Evolutionary conservation across 2,329 filamentous ascomycete genomes (phyloP).

Genomic region (Colletotrichum sublineola): DNA sequence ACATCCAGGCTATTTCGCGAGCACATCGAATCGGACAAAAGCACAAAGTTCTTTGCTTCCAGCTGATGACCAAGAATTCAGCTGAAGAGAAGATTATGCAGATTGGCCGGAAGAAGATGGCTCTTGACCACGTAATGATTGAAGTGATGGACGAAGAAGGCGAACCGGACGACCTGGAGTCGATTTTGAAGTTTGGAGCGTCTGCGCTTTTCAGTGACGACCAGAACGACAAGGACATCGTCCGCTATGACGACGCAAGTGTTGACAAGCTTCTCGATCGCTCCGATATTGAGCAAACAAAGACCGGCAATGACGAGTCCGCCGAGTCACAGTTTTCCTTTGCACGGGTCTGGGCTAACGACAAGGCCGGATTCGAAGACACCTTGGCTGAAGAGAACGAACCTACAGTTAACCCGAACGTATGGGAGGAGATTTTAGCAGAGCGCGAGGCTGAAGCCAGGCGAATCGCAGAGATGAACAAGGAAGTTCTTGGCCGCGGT

Average conservation of each 20-base stretch:
- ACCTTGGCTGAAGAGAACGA: conserved; percentile 66
- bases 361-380: conserved; percentile 76
- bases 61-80: conserved; percentile 89
- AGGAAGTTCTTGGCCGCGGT: conserved; percentile 86
- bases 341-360: conserved; percentile 92
- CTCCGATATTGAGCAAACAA: conserved; percentile 81
- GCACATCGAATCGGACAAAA: conserved; percentile 97
- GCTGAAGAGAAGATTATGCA: conserved; percentile 97
- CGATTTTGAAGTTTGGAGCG: conserved; percentile 89
- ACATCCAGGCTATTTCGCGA: conserved; percentile 93
- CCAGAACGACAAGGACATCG: conserved; percentile 73
- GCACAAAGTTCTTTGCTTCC: conserved; percentile 95
- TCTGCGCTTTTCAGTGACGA: conserved; percentile 87
- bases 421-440: conserved; percentile 91
- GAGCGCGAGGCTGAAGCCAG: conserved; percentile 71
- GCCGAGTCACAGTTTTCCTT: conserved; percentile 89
- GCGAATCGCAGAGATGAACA: conserved; percentile 76
- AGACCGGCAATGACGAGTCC: conserved; percentile 71
- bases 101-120: conserved; percentile 95
- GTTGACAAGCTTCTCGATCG: conserved; percentile 95
- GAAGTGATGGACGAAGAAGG: conserved; percentile 93
- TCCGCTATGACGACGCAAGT: conserved; percentile 83
- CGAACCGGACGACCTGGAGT: conserved; percentile 83
- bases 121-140: conserved; percentile 93
- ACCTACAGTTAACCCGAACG: conserved; percentile 71